Evolutionary conservation across 805 yeast species (phyloP), one percentile per base, ranked within the genome.

Genomic region (Suhomyces sp.): DNA sequence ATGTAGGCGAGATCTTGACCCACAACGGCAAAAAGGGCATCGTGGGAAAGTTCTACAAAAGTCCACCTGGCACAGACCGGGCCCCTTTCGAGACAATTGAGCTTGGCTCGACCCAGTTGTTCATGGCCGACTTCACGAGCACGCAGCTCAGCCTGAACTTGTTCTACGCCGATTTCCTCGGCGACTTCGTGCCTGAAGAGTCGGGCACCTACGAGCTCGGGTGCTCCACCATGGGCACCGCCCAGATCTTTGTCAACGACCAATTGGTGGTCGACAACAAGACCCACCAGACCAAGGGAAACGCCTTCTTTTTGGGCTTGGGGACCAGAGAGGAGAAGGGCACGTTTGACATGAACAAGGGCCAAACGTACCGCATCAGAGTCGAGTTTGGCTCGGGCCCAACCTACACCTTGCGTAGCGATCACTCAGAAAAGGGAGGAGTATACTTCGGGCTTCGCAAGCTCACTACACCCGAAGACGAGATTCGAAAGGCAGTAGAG

Each of bases 201-300:
- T 57, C 77, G 46, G 85, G 79, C 8, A 71, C 64, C 13, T 83
- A 78, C 60, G 76, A 75, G 51, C 76, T 84, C 59, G 87, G 87
- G 22, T 64, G 80, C 50, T 66, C 80, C 12, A 78, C 77, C 35
- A 60, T 71, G 48, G 88, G 88, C 19, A 79, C 86, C 40, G 86
- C 83, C 29, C 77, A 76, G 61, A 54, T 85, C 22, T 85, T 72
- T 57, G 63, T 84, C 48, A 78, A 85, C 58, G 86, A 67, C 52
- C 59, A 78, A 59, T 67, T 82, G 52, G 69, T 85, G 31, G 79
- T 82, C 48, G 87, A 84, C 64, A 83, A 84, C 67, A 77, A 73
- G 59, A 78, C 83, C 44, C 64, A 73, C 26, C 88, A 85, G 68
- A 67, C 57, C 2, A 62, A 59, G 27, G 88, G 87, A 10, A 65